A percentile compares a stretch with the other conserved stretches of the same genome.
These are phyloP conservation scores for Cadophora sp. DNA, from an alignment of 2,329 filamentous ascomycete species.

Conservation along the genomic window DNA sequence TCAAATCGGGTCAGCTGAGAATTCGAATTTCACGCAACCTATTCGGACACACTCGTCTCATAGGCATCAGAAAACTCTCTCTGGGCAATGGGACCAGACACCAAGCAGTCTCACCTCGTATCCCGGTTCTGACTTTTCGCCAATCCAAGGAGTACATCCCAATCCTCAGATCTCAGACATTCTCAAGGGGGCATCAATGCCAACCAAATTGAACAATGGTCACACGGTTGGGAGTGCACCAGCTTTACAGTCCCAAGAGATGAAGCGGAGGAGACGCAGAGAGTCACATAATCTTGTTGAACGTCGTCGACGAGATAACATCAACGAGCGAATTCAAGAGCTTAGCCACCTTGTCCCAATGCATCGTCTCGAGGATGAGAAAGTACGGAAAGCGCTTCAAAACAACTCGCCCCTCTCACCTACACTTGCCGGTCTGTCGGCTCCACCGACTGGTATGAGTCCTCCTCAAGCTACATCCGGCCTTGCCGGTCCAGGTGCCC, in stretches of 20 bases:
- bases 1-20: slow-evolving; percentile 65
- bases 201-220: slow-evolving; percentile 74
- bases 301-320: slow-evolving; percentile 92
- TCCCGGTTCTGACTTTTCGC: slow-evolving; percentile 87
- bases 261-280: slow-evolving; percentile 87
- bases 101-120: slow-evolving; percentile 85
- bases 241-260: slow-evolving; percentile 79
- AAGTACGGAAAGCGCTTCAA: slow-evolving; percentile 91
- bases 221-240: slow-evolving; percentile 38
- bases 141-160: slow-evolving; percentile 68
- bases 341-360: slow-evolving; percentile 90
- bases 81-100: slow-evolving; percentile 90
- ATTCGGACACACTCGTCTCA: slow-evolving; percentile 71
- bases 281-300: slow-evolving; percentile 98
- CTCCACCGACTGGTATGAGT: slow-evolving; percentile 58
- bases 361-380: slow-evolving; percentile 95
- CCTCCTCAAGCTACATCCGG: slow-evolving; percentile 85
- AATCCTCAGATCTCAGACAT: slow-evolving; percentile 87
- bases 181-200: slow-evolving; percentile 88
- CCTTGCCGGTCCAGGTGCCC: slow-evolving; percentile 82
- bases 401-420: slow-evolving; percentile 92
- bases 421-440: slow-evolving; percentile 71
- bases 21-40: slow-evolving; percentile 78
- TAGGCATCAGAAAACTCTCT: slow-evolving; percentile 80
- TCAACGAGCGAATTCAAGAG: slow-evolving; percentile 98